These are phyloP conservation scores for Brassica incana DNA, from an alignment of 345 rosid species.

Conservation along the genomic window DNA sequence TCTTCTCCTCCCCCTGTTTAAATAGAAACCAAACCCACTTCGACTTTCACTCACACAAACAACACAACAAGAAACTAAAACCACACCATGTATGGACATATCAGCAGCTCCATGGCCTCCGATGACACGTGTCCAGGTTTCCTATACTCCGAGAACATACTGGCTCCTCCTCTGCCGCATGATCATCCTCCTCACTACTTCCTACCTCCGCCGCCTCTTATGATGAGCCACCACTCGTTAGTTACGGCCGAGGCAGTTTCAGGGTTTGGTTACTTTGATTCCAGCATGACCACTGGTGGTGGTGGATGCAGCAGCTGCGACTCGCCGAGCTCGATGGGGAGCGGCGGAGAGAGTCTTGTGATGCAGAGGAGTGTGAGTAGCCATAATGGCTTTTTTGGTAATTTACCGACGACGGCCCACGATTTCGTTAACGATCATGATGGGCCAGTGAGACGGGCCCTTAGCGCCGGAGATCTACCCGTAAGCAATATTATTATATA, in stretches of 20 bases:
- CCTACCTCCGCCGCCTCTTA: conserved; percentile 38
- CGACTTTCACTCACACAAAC: conserved; percentile 22
- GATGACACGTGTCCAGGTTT: conserved; percentile 26
- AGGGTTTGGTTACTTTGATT: conserved; percentile 36
- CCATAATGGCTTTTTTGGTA: conserved; percentile 48
- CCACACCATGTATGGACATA: conserved; percentile 48
- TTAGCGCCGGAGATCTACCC: conserved; percentile 79
- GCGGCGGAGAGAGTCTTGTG: conserved; percentile 43
- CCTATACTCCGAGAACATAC: conserved; percentile 24
- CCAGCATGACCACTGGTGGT: conserved; percentile 40
- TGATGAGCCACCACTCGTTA: conserved; percentile 39
- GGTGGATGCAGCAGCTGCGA: conserved; percentile 54
- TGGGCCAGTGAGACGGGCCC: conserved; percentile 71
- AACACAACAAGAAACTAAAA: neutral
- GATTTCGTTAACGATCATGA: conserved; percentile 49
- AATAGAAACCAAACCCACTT: conserved; percentile 40
- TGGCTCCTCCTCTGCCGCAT: conserved; percentile 36
- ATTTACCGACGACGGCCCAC: conserved; percentile 35
- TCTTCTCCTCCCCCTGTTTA: conserved; percentile 25
- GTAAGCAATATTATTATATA: conserved; percentile 42
- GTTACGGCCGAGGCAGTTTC: conserved; percentile 25
- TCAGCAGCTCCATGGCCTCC: conserved; percentile 28
- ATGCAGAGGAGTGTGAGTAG: conserved; percentile 74
- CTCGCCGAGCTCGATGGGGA: conserved; percentile 63
- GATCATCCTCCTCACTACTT: conserved; percentile 36